Conservation (phyloP, 805 yeast genomes). For the Pichia thaimueangensis region DNA sequence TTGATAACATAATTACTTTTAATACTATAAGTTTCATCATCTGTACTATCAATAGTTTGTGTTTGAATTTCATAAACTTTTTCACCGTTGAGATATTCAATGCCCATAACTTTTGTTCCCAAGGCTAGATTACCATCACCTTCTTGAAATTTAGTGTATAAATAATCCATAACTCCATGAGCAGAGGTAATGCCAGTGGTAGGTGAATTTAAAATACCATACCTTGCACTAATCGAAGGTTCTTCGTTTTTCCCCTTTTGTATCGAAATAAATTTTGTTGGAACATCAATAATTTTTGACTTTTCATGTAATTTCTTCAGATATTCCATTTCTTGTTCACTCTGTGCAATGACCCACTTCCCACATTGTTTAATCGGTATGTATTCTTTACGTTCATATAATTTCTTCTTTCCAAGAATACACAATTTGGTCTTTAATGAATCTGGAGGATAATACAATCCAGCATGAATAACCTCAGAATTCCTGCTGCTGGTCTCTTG, state of each 20-base stretch:
- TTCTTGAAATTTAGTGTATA: conserved; percentile 47
- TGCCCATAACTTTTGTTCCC: conserved; percentile 48
- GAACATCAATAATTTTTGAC: conserved; percentile 47
- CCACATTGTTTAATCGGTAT: conserved; percentile 65
- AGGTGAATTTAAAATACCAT: conserved; percentile 65
- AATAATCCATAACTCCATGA: conserved; percentile 63
- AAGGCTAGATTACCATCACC: conserved; percentile 57
- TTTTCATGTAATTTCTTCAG: conserved; percentile 47
- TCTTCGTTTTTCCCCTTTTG: conserved; percentile 42
- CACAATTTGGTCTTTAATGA: conserved; percentile 67
- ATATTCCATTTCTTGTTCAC: conserved; percentile 52
- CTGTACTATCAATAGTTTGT: conserved; percentile 21
- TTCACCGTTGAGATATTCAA: conserved; percentile 25
- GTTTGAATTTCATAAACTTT: conserved; percentile 28
- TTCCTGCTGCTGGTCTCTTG: conserved; percentile 83
- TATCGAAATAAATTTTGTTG: conserved; percentile 49
- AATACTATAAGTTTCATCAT: conserved; percentile 32
- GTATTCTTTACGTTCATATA: conserved; percentile 50
- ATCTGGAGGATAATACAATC: conserved; percentile 69
- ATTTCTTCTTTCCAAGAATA: conserved; percentile 62
- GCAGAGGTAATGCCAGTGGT: conserved; percentile 82
- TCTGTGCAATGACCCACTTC: conserved; percentile 84
- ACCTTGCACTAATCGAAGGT: conserved; percentile 59
- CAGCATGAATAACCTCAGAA: conserved; percentile 92
- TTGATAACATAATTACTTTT: conserved; percentile 58